phyloP scores from a whole-genome alignment of 192 early-diverging fungal species.

The Backusella luteola region DNA sequence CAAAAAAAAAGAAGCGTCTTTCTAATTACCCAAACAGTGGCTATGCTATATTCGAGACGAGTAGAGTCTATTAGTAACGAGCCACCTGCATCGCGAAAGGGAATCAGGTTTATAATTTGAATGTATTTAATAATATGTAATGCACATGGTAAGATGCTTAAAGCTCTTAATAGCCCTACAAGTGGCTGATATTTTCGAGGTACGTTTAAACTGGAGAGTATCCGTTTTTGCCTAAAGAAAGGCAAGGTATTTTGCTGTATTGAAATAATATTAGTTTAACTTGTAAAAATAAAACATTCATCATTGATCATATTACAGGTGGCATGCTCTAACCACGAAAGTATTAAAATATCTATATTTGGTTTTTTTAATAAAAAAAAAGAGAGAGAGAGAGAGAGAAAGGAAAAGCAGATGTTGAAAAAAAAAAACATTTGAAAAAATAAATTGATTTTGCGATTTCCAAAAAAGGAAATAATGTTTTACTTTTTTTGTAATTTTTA shows the following conservation, averaged over 20 bases:
- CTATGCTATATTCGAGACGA: slow-evolving; percentile 38
- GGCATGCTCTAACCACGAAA: slow-evolving; percentile 5
- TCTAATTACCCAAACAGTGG: slow-evolving; percentile 40
- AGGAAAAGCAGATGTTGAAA: not conserved
- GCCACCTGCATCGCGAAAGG: slow-evolving; percentile 29
- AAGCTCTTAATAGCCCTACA: slow-evolving; percentile 1
- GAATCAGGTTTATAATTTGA: slow-evolving; percentile 18
- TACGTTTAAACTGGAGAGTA: slow-evolving; percentile 12
- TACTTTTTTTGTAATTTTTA: slow-evolving; percentile 6
- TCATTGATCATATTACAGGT: not conserved
- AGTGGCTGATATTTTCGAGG: slow-evolving; percentile 10
- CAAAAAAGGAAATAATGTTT: slow-evolving; percentile 5
- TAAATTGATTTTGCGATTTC: not conserved
- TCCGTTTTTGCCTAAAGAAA: slow-evolving; percentile 15
- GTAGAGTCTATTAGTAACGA: slow-evolving; percentile 32
- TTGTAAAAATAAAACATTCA: not conserved
- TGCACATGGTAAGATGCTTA: slow-evolving; percentile 41
- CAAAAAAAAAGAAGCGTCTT: not conserved
- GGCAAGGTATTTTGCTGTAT: slow-evolving; percentile 3
- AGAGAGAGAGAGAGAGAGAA: not conserved
- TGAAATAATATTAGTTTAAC: not conserved
- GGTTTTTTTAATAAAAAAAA: not conserved
- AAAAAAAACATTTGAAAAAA: not conserved
- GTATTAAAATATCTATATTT: not conserved
- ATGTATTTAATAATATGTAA: slow-evolving; percentile 32